phyloP scores from a whole-genome alignment of 2,329 filamentous ascomycete species.

The Trichoderma atroviride region DNA sequence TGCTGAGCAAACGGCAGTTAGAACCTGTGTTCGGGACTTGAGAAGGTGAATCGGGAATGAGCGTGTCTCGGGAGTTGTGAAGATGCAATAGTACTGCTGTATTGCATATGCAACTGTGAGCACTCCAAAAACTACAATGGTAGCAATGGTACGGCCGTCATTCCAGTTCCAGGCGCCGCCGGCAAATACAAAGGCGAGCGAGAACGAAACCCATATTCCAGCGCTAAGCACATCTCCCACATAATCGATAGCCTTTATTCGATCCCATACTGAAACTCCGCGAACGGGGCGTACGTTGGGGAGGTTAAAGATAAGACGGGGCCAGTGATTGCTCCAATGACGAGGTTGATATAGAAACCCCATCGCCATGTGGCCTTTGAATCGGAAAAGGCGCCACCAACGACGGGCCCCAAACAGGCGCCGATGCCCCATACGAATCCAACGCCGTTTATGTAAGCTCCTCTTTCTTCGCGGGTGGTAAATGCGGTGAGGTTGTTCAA shows the following conservation, averaged over 20 bases:
- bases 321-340: conserved; percentile 35
- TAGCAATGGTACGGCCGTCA: conserved; percentile 45
- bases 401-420: conserved; percentile 45
- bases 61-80: neutral
- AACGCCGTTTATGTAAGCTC: conserved; percentile 33
- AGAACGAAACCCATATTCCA: conserved; percentile 38
- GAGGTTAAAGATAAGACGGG: neutral
- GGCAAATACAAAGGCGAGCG: conserved; percentile 53
- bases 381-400: conserved; percentile 46
- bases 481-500: conserved; percentile 28
- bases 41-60: neutral
- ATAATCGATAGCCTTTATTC: conserved; percentile 40
- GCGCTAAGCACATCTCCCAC: neutral
- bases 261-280: conserved; percentile 18
- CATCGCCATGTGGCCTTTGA: conserved; percentile 46
- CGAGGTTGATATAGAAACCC: conserved; percentile 56
- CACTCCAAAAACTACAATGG: conserved; percentile 47
- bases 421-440: conserved; percentile 24
- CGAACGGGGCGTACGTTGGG: neutral
- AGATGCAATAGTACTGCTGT: neutral
- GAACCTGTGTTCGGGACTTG: conserved; percentile 10
- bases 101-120: conserved; percentile 28
- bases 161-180: conserved; percentile 51
- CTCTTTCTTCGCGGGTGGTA: conserved; percentile 34
- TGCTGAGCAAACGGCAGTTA: conserved; percentile 21